These are phyloP conservation scores for Mycoemilia scoparia DNA, from an alignment of 192 early-diverging fungal genomes.

Conservation along the genomic window DNA sequence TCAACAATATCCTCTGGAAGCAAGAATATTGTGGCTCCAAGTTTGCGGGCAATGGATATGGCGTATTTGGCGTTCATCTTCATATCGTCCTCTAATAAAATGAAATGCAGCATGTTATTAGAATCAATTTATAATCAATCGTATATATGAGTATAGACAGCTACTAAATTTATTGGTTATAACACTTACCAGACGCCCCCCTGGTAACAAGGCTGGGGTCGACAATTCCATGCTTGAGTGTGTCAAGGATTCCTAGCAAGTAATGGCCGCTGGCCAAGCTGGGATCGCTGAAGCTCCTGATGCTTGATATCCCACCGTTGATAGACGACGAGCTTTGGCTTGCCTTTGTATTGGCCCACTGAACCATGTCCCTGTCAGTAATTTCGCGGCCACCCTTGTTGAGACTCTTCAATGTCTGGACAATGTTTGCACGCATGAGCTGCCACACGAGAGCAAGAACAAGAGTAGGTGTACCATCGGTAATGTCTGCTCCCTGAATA, in stretches of 20 bases:
- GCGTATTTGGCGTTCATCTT: constrained; percentile 91
- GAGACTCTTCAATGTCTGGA: constrained; percentile 77
- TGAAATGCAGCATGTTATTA: background rate
- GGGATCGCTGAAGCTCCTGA: constrained; percentile 74
- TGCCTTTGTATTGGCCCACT: constrained; percentile 84
- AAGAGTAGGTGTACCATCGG: constrained; percentile 74
- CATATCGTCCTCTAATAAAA: constrained; percentile 66
- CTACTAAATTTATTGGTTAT: background rate
- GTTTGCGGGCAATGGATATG: constrained; percentile 95
- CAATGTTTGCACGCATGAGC: constrained; percentile 94
- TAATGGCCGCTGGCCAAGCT: constrained; percentile 60
- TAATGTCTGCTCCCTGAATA: constrained; percentile 89
- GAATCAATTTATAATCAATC: background rate
- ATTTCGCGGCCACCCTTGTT: constrained; percentile 65
- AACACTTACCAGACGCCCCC: constrained; percentile 31
- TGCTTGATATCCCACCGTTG: constrained; percentile 39
- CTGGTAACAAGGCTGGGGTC: constrained; percentile 67
- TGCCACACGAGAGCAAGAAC: constrained; percentile 93
- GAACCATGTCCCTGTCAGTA: constrained; percentile 83
- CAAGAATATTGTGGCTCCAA: constrained; percentile 96
- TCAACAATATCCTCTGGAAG: constrained; percentile 98
- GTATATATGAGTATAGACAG: background rate
- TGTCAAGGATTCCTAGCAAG: constrained; percentile 82
- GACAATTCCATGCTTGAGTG: constrained; percentile 80
- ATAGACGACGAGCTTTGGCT: constrained; percentile 8